These are phyloP conservation scores for Lippia alba DNA, from an alignment of 305 asterid species.

Conservation along the genomic window DNA sequence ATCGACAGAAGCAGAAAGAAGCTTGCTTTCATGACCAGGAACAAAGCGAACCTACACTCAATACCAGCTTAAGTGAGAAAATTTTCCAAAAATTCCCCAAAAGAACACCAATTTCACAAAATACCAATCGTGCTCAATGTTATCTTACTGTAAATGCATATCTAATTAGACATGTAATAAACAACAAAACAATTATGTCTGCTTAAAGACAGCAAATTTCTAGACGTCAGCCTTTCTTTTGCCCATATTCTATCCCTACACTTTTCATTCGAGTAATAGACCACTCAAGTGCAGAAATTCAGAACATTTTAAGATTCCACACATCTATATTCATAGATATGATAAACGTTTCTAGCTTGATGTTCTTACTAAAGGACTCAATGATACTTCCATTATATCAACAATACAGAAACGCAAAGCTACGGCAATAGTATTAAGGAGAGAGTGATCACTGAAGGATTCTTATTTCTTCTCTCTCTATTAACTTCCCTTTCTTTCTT, in stretches of 20 bases:
- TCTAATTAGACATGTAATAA: background rate
- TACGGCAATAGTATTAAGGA: too few relatives aligned
- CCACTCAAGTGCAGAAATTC: slow-evolving; percentile 6
- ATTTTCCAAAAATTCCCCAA: slow-evolving; percentile 2
- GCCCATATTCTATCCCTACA: background rate
- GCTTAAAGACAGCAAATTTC: background rate
- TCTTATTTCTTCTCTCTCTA: background rate
- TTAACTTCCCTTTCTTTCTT: background rate
- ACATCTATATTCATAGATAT: slow-evolving; percentile 4
- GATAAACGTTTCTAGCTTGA: background rate
- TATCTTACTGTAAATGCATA: background rate
- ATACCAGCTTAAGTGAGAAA: slow-evolving; percentile 18
- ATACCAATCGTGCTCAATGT: background rate
- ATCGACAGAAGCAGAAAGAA: slow-evolving; percentile 90
- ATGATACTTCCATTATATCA: background rate
- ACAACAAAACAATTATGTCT: background rate
- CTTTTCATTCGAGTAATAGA: slow-evolving; percentile 17
- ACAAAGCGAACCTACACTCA: slow-evolving; percentile 77
- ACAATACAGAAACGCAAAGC: background rate
- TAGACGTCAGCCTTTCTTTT: background rate
- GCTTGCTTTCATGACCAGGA: slow-evolving; percentile 78
- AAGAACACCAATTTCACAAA: background rate
- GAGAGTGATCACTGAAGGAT: background rate
- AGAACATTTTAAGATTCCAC: slow-evolving; percentile 4
- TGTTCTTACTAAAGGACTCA: background rate